These are phyloP conservation scores for Tinospora cordifolia DNA, from an alignment of 164 flowering plant species.

Conservation along the genomic window DNA sequence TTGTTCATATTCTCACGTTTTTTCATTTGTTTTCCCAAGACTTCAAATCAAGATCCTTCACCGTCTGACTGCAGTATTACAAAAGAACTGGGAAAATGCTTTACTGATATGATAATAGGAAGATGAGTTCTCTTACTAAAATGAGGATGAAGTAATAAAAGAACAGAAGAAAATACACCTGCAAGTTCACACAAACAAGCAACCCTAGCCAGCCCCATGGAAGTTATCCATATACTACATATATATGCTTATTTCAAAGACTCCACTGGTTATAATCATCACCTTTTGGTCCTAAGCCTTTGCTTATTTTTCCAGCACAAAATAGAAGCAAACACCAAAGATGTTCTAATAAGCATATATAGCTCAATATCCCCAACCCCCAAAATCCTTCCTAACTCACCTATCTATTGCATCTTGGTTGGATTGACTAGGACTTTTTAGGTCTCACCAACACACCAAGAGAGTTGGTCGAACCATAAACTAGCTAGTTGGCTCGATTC, in stretches of 20 bases:
- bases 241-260: not conserved
- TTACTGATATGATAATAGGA: not conserved
- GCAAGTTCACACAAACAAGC: not conserved
- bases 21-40: too few relatives aligned
- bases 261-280: not conserved
- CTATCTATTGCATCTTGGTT: not conserved
- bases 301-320: not conserved
- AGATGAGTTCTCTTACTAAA: not conserved
- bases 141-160: not conserved
- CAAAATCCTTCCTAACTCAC: too few relatives aligned
- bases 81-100: too few relatives aligned
- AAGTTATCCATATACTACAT: not conserved
- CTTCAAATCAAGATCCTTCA: too few relatives aligned
- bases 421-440: not conserved
- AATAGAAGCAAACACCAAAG: not conserved
- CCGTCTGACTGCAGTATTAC: too few relatives aligned
- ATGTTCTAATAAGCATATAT: not conserved
- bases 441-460: not conserved
- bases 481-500: constrained; percentile 25
- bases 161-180: not conserved
- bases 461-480: not conserved
- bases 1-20: too few relatives aligned
- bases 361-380: not conserved
- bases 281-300: not conserved
- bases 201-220: not conserved